Percentiles rank a stretch among this genome's conserved stretches.
phyloP scores from a whole-genome alignment of 164 flowering plant species.

The Dillenia turbinata region DNA sequence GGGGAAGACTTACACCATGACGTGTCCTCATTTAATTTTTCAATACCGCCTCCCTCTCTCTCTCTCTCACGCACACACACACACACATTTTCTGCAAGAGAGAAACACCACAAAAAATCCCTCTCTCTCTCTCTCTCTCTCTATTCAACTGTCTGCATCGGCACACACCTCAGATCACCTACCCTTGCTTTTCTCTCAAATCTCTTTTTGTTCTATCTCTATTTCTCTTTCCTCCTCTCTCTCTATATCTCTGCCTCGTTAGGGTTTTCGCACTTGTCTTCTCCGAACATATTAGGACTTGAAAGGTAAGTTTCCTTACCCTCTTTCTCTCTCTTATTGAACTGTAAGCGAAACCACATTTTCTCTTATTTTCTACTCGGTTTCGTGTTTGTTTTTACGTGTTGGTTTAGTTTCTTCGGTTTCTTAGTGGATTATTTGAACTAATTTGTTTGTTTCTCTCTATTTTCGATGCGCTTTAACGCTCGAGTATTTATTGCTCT shows the following conservation, averaged over 20 bases:
- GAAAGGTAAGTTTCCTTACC: neutral
- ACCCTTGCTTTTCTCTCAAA: neutral
- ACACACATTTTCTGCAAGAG: no score
- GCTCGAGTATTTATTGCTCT: neutral
- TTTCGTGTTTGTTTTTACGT: neutral
- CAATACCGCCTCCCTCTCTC: no score
- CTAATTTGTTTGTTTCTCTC: neutral
- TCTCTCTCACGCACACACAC: no score
- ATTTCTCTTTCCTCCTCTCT: constrained; percentile 5
- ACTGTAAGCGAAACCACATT: no score
- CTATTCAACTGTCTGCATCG: no score
- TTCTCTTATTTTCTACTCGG: no score
- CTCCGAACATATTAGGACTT: neutral
- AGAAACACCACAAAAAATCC: no score
- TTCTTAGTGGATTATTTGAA: neutral
- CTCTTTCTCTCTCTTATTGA: neutral
- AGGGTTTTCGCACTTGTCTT: constrained; percentile 2
- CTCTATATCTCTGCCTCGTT: constrained; percentile 9
- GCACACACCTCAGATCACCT: no score
- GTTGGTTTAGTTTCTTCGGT: neutral
- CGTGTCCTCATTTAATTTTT: no score
- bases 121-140: no score
- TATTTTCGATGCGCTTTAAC: no score
- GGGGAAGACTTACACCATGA: no score
- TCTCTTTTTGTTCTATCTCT: constrained; percentile 2